A percentile compares a stretch with the other conserved stretches of the same genome.
Conservation (phyloP, 768 basidiomycete species). For the Pleurotus cornucopiae region DNA sequence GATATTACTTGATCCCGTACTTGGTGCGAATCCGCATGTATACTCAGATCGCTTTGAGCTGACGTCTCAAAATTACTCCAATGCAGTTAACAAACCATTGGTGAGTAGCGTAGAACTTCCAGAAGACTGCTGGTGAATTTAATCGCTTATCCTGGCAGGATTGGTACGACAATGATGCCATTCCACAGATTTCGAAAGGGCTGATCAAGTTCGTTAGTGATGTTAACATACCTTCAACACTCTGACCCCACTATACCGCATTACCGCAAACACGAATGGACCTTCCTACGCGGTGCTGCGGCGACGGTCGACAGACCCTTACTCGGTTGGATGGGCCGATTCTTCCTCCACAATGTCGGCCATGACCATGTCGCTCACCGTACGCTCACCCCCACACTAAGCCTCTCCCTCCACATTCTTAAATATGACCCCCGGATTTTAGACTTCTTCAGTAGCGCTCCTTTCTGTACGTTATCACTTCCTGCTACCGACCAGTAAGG, state of each 20-base stretch:
- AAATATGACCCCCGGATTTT: not conserved
- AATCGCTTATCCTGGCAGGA: no score
- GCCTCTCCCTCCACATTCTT: not conserved
- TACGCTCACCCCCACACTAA: slow-evolving; percentile 15
- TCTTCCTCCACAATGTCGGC: slow-evolving; percentile 58
- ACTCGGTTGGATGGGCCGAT: slow-evolving; percentile 56
- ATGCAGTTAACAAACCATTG: slow-evolving; percentile 39
- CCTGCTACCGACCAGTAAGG: no score
- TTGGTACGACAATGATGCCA: no score
- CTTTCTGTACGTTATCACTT: slow-evolving; percentile 33
- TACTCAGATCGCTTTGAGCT: no score
- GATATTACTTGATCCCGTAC: slow-evolving; percentile 39
- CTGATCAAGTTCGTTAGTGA: slow-evolving; percentile 24
- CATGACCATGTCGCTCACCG: slow-evolving; percentile 43
- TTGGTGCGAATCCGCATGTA: slow-evolving; percentile 24
- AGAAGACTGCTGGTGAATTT: no score
- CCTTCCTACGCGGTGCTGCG: slow-evolving; percentile 53
- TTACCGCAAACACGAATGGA: slow-evolving; percentile 51
- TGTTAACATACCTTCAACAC: slow-evolving; percentile 64
- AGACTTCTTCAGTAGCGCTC: slow-evolving; percentile 48
- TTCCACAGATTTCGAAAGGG: no score
- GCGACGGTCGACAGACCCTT: slow-evolving; percentile 59
- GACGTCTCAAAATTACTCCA: no score
- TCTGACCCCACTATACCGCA: slow-evolving; percentile 51
- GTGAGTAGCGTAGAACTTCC: slow-evolving; percentile 15